Conservation (phyloP, 805 yeast genomes). For the Kluyveromyces siamensis region DNA sequence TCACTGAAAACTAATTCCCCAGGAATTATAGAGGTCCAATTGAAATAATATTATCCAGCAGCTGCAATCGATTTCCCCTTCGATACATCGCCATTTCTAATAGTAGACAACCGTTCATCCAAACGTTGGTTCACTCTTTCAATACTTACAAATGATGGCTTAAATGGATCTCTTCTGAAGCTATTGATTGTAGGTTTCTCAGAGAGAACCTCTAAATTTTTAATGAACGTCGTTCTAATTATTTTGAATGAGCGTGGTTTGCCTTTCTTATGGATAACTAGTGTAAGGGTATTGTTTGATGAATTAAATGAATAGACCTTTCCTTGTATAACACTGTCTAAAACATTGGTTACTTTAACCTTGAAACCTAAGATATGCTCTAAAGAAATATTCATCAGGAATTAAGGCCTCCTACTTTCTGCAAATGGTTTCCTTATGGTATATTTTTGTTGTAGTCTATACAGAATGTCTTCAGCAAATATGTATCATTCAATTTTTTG, state of each 20-base stretch:
- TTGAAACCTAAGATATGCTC: constrained; percentile 30
- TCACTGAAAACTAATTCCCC: no score
- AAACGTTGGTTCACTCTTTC: constrained; percentile 20
- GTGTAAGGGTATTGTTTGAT: constrained; percentile 30
- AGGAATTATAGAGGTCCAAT: no score
- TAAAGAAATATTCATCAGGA: constrained; percentile 20
- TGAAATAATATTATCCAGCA: not conserved
- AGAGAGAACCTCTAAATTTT: constrained; percentile 39
- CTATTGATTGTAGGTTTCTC: constrained; percentile 25
- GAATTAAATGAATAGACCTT: constrained; percentile 53
- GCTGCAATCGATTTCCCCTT: constrained; percentile 23
- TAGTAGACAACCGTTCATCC: constrained; percentile 1
- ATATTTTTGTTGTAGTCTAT: not conserved
- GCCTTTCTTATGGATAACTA: constrained; percentile 14
- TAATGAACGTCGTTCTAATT: constrained; percentile 50
- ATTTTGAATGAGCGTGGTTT: constrained; percentile 35
- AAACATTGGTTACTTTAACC: constrained; percentile 51
- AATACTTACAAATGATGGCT: constrained; percentile 28
- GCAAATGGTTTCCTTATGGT: not conserved
- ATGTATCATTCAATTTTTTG: not conserved
- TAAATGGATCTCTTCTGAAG: constrained; percentile 27
- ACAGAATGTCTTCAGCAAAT: not conserved
- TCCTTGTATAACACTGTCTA: constrained; percentile 53
- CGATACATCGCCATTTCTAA: constrained; percentile 16
- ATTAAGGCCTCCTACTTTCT: no score